A percentile compares a stretch with the other conserved stretches of the same genome.
Evolutionary conservation across 176 grass and related monocot species (phyloP).

Genomic region (Puya raimondii): DNA sequence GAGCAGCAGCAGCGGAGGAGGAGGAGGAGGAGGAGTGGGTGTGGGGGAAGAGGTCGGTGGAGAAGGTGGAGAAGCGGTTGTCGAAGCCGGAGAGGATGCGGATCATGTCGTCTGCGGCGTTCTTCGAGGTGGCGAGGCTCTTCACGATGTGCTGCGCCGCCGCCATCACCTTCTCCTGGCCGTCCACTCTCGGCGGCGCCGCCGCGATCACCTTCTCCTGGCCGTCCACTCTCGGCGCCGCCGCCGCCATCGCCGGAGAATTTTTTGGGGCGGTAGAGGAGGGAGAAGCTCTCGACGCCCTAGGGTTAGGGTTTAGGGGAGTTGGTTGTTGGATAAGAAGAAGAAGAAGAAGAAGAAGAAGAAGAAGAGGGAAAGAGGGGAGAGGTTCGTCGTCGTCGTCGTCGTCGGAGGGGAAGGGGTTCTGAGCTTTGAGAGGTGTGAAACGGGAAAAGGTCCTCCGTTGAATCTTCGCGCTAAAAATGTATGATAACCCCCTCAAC

Average conservation of each 20-base stretch:
- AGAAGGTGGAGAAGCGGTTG: conserved; percentile 53
- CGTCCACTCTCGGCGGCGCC: conserved; percentile 34
- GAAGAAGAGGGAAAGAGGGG: neutral
- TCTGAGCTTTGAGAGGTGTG: too few species aligned
- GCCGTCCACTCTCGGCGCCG: conserved; percentile 34
- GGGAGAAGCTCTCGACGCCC: too few species aligned
- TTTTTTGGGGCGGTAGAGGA: too few species aligned
- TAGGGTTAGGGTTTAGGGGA: conserved; percentile 13
- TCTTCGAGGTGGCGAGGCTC: conserved; percentile 78
- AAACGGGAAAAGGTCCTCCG: too few species aligned
- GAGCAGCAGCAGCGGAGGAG: neutral
- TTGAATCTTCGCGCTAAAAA: too few species aligned
- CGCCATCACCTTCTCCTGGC: conserved; percentile 80
- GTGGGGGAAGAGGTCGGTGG: conserved; percentile 49
- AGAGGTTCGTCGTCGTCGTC: conserved; percentile 4
- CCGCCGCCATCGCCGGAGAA: conserved; percentile 29
- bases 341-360: neutral
- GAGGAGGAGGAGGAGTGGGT: neutral
- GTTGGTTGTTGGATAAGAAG: neutral
- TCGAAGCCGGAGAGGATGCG: conserved; percentile 89
- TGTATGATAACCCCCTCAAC: too few species aligned
- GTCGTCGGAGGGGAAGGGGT: too few species aligned
- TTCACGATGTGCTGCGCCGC: conserved; percentile 75
- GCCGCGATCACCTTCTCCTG: conserved; percentile 74
- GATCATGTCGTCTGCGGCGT: conserved; percentile 95